Evolutionary conservation across 805 yeast species (phyloP).

Genomic region (Hanseniaspora osmophila): DNA sequence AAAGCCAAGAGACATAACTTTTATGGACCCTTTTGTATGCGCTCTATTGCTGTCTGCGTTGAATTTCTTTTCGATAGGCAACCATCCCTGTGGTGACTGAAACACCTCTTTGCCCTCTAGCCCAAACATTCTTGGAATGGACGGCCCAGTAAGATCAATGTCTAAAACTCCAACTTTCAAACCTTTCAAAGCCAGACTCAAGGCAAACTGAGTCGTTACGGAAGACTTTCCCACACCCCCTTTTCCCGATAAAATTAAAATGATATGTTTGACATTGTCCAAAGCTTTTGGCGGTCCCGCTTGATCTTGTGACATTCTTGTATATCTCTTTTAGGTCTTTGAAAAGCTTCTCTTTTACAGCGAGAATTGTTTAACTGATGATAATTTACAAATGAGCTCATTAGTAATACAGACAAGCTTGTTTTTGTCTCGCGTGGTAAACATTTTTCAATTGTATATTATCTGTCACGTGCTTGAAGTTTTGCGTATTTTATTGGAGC

Average conservation of each 20-base stretch:
- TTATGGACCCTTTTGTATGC: conserved; percentile 32
- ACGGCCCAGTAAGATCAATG: conserved; percentile 92
- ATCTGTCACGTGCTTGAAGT: too few species aligned
- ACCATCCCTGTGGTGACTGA: conserved; percentile 80
- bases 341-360: background rate
- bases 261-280: conserved; percentile 52
- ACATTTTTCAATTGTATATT: too few species aligned
- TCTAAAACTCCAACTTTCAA: conserved; percentile 86
- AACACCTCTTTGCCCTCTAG: conserved; percentile 65
- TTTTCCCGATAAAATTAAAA: conserved; percentile 79
- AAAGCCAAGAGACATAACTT: conserved; percentile 81
- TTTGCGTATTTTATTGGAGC: too few species aligned
- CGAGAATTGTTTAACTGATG: too few species aligned
- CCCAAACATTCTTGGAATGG: conserved; percentile 92
- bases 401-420: too few species aligned
- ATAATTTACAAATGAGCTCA: too few species aligned
- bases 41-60: conserved; percentile 16
- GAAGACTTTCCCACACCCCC: conserved; percentile 98
- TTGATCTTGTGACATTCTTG: background rate
- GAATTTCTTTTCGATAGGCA: conserved; percentile 48
- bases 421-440: too few species aligned
- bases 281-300: conserved; percentile 23
- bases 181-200: conserved; percentile 42
- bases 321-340: background rate
- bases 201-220: conserved; percentile 84